Conservation (phyloP, 2,329 filamentous ascomycete genomes). For the Aspergillus brunneoviolaceus region DNA sequence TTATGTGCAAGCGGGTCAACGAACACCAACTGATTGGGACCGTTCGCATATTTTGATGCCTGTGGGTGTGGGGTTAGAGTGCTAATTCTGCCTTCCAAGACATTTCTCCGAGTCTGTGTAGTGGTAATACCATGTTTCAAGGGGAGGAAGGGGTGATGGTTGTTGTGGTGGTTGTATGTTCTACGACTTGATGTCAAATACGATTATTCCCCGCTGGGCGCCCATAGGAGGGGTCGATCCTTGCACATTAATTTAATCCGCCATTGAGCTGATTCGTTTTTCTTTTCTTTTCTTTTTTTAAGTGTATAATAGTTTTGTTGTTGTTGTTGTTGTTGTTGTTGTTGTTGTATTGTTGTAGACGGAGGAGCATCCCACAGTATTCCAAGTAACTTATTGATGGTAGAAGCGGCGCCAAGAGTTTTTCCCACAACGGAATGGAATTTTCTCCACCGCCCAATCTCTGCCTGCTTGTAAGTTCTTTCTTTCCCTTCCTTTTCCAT, state of each 20-base stretch:
- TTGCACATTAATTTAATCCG: neutral
- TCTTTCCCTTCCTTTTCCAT: neutral
- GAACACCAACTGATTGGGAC: neutral
- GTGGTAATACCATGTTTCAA: neutral
- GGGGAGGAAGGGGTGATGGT: neutral
- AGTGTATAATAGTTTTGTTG: neutral
- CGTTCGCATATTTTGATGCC: neutral
- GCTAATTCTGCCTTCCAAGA: no score
- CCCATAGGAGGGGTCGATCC: neutral
- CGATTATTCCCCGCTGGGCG: slow-evolving; percentile 6
- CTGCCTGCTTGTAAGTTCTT: slow-evolving; percentile 6
- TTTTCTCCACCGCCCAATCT: slow-evolving; percentile 40
- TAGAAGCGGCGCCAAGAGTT: slow-evolving; percentile 36
- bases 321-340: no score
- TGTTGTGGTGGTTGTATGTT: slow-evolving; percentile 3
- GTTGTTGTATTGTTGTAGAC: no score
- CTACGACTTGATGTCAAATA: slow-evolving; percentile 9
- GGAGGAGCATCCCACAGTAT: neutral
- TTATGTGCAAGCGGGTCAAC: neutral
- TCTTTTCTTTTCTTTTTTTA: neutral
- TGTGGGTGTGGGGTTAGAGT: no score
- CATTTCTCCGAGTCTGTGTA: neutral
- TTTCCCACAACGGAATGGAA: slow-evolving; percentile 45
- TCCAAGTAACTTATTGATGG: neutral
- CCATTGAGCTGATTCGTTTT: neutral